Evolutionary conservation across 257 asterid genomes (phyloP), one percentile per base, ranked within the genome.

Genomic region (Misopates orontium): DNA sequence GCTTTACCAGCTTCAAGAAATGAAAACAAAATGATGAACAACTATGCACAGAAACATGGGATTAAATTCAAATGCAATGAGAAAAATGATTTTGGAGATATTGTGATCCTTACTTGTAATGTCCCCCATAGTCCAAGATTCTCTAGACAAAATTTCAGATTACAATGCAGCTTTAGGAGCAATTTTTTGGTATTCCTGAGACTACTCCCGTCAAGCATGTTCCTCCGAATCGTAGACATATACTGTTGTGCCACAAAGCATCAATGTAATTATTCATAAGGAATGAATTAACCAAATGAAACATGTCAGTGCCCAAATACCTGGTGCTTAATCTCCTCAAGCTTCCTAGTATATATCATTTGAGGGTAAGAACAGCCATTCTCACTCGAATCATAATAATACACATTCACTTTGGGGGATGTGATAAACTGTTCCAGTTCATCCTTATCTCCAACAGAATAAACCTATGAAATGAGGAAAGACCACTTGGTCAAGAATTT

Each of bases 91-190:
- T 64, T 42, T 57, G 55, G 36, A 42, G 64, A 69, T 15, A 42
- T 42, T 61, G 36, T 23, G 71, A 69, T 71, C 60, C 65, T 70
- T 80, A 94, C 99, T 93, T 88, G 93, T 65, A 86, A 80, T 23
- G 96, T 92, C 58, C 99, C 97, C 91, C 91, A 88, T 54, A 88
- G 78, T 61, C 99, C 99, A 68, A 94, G 90, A 73, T 82, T 78
- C 77, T 86, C 95, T 56, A 88, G 74, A 76, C 95, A 90, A 78
- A 88, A 90, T 56, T 74, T 69, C 63, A 94, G 71, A 77, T 78
- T 86, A 25, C 78, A 77, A 71, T 90, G 97, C 83, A 84, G 75
- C 77, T 49, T 83, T 25, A 72, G 84, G 60, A 94, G 95, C 73
- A 67, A 65, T 79, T 78, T 88, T 74, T 79, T 94, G 59, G 77